A percentile compares a stretch with the other conserved stretches of the same genome.
Evolutionary conservation across 495 filamentous ascomycete genomes (phyloP).

Genomic region (Baudoinia panamericana): DNA sequence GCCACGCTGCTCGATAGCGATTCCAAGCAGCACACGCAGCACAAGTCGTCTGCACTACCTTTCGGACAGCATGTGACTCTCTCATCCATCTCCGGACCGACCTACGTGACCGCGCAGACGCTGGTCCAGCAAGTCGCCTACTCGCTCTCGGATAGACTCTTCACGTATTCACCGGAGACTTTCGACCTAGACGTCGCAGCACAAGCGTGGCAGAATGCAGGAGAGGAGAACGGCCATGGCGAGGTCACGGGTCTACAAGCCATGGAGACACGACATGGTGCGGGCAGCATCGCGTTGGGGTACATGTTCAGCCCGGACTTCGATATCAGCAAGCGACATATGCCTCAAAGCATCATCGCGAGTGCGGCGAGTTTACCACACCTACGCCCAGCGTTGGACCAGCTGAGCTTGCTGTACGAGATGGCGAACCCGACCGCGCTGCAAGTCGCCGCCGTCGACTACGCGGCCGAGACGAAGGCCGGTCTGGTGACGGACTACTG

Average conservation of each 20-base stretch:
- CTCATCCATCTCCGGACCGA: slow-evolving; percentile 67
- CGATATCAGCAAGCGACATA: slow-evolving; percentile 74
- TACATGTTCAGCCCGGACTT: slow-evolving; percentile 97
- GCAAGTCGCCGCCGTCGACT: slow-evolving; percentile 89
- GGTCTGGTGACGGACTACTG: slow-evolving; percentile 81
- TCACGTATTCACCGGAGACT: slow-evolving; percentile 85
- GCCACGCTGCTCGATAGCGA: not conserved
- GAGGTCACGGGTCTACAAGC: slow-evolving; percentile 61
- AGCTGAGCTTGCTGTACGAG: slow-evolving; percentile 75
- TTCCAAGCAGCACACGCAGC: not conserved
- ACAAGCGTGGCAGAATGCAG: slow-evolving; percentile 53
- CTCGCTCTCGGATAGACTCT: slow-evolving; percentile 85
- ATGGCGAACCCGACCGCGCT: slow-evolving; percentile 84
- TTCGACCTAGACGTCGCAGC: slow-evolving; percentile 79
- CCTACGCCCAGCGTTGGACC: slow-evolving; percentile 74
- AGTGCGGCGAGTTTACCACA: slow-evolving; percentile 67
- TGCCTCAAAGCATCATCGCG: slow-evolving; percentile 81
- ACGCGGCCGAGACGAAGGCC: slow-evolving; percentile 46
- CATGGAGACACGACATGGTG: slow-evolving; percentile 78
- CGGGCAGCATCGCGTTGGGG: slow-evolving; percentile 81
- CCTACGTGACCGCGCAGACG: slow-evolving; percentile 80
- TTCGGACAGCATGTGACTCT: slow-evolving; percentile 47
- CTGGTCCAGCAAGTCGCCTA: slow-evolving; percentile 94
- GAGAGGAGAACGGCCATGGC: slow-evolving; percentile 66
- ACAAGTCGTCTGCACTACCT: slow-evolving; percentile 43